A percentile compares a stretch with the other conserved stretches of the same genome.
Conservation (phyloP, 306 rosid genomes). For the Biancaea sappan region DNA sequence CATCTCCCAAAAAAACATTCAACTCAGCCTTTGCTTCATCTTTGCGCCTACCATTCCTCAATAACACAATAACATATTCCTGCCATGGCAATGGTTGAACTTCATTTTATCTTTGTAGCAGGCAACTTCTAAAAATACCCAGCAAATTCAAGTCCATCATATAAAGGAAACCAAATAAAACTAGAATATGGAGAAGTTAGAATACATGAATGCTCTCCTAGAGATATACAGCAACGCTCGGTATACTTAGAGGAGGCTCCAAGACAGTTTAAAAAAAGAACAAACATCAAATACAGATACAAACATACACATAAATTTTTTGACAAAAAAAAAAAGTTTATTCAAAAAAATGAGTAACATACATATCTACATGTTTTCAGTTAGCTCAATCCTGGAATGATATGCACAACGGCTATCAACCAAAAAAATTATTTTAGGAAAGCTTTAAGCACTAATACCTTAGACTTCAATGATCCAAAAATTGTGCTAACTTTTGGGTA, state of each 20-base stretch:
- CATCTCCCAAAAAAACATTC: constrained; percentile 85
- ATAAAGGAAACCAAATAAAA: neutral
- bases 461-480: neutral
- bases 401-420: neutral
- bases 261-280: neutral
- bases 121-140: neutral
- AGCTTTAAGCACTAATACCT: neutral
- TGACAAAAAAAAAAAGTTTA: no score
- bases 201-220: neutral
- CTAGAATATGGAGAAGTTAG: neutral
- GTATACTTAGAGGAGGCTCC: neutral
- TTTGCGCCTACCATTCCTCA: constrained; percentile 88
- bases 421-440: neutral
- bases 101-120: constrained; percentile 17
- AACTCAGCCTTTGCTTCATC: constrained; percentile 83
- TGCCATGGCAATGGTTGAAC: constrained; percentile 41
- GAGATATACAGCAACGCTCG: neutral
- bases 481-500: neutral
- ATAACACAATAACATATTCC: constrained; percentile 92
- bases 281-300: neutral
- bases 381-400: neutral
- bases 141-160: constrained; percentile 15
- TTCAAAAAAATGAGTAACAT: neutral
- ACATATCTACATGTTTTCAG: neutral
- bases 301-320: neutral